Base-by-base conservation (phyloP, 345 rosid species). In the Citrus hindsii region DNA sequence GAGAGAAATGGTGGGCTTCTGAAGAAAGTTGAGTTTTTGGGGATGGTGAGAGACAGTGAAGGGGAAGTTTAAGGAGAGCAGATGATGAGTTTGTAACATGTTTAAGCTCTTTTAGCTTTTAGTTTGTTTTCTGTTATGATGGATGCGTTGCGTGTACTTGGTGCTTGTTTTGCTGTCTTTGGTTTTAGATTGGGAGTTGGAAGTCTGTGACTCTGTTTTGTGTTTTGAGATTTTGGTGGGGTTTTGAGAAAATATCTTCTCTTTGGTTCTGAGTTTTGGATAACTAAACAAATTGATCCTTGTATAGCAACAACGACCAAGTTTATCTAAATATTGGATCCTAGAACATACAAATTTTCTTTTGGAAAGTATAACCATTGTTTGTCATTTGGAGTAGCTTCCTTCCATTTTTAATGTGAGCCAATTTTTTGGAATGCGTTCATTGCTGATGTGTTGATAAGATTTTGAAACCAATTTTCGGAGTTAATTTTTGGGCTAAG, bases 51-150 rank as follows among this genome's bases (percentile, higher is more conserved):
- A 69, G 82, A 75, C 71, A 58, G 82, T 56, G 37, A 82, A 69
- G 56, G 88, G 59, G n/a, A 40, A 21, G 42, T 71, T 38, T 65
- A 82, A 42, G 67, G 76, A 33, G 67, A 61, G 78, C 69, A 65
- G 77, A 63, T 12, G 86, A 72, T 83, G 82, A 77, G 85, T 78
- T 79, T 81, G 86, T 87, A 84, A 82, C 94, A 89, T 84, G 51
- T 48, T 76, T 66, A 35, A 40, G 22, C 25, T 46, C 8, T 9
- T n/a, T n/a, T 42, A 42, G 56, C 56, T 9, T 40, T 18, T 3
- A 2, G 46, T n/a, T 40, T 18, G 7, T 24, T 18, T 60, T 37
- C 61, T 9, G 30, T 27, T 62, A 3, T 30, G 75, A n/a, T 58
- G 21, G 19, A 6, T 32, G 35, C 3, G 10, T 16, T 7, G 10